Conservation (phyloP, 139 green algal species). For the Chlamydomonas sphaeroides region DNA sequence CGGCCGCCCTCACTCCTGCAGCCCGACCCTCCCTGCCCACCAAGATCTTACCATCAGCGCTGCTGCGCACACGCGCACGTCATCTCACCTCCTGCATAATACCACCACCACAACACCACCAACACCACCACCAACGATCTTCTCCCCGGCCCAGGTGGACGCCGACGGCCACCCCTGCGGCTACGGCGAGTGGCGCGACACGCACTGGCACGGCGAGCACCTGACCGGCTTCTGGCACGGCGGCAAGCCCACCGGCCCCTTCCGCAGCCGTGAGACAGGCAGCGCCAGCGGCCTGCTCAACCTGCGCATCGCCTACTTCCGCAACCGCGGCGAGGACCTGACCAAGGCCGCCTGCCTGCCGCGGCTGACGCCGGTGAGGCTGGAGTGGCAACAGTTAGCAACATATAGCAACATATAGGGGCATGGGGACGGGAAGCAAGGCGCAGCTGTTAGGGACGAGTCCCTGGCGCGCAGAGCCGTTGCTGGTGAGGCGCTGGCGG, state of each 20-base stretch:
- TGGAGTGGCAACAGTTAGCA: no score
- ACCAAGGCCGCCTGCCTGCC: slow-evolving; percentile 1
- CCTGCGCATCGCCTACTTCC: slow-evolving; percentile 40
- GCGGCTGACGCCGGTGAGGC: slow-evolving; percentile 11
- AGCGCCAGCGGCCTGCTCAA: slow-evolving; percentile 33
- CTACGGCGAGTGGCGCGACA: slow-evolving; percentile 49
- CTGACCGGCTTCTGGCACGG: slow-evolving; percentile 42
- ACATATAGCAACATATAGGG: no score
- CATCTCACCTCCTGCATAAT: no score
- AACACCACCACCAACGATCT: slow-evolving; percentile 22
- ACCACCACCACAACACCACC: background rate
- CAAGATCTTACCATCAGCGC: no score
- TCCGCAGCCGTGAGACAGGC: slow-evolving; percentile 41
- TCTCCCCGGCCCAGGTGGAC: slow-evolving; percentile 36
- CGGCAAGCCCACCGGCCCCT: slow-evolving; percentile 26
- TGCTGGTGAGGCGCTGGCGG: no score
- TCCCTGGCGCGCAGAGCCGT: no score
- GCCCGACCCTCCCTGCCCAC: no score
- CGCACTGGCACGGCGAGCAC: slow-evolving; percentile 47
- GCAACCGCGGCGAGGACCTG: slow-evolving; percentile 31
- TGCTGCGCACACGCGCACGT: no score
- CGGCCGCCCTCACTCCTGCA: no score
- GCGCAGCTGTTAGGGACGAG: no score
- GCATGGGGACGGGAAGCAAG: no score
- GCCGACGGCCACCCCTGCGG: slow-evolving; percentile 19